phyloP scores from a whole-genome alignment of 768 basidiomycete species.

The Neoboletus magnificus region DNA sequence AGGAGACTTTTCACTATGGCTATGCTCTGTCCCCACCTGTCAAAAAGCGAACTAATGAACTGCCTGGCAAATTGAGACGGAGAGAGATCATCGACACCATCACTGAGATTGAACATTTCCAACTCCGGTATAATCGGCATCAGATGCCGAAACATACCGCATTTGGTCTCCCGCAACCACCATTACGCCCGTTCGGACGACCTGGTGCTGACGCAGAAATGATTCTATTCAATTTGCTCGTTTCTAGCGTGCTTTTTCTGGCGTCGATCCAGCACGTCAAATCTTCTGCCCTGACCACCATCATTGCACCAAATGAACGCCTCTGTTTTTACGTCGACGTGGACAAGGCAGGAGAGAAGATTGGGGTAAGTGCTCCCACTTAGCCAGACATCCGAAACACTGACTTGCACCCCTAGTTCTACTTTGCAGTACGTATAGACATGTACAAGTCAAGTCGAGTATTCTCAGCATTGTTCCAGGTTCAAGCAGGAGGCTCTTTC shows the following conservation, averaged over 20 bases:
- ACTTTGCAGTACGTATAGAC: conserved; percentile 76
- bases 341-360: conserved; percentile 92
- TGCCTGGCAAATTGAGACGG: neutral
- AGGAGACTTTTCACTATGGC: neutral
- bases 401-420: conserved; percentile 58
- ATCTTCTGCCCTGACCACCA: conserved; percentile 75
- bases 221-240: conserved; percentile 23
- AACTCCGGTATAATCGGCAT: conserved; percentile 21
- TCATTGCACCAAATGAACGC: conserved; percentile 73
- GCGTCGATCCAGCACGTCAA: conserved; percentile 33
- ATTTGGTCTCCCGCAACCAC: neutral
- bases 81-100: neutral
- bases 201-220: conserved; percentile 9
- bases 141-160: conserved; percentile 17
- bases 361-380: conserved; percentile 57
- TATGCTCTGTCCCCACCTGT: conserved; percentile 16
- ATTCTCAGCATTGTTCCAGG: conserved; percentile 39
- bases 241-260: conserved; percentile 26
- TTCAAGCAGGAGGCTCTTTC: conserved; percentile 96
- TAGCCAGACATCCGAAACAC: neutral
- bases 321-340: conserved; percentile 95
- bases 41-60: conserved; percentile 3
- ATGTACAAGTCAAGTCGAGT: neutral
- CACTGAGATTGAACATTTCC: conserved; percentile 13
- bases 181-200: neutral